Percentiles rank a stretch among this genome's conserved stretches.
These are phyloP conservation scores for Persicaria tinctoria DNA, from an alignment of 148 eudicot species.

Conservation along the genomic window DNA sequence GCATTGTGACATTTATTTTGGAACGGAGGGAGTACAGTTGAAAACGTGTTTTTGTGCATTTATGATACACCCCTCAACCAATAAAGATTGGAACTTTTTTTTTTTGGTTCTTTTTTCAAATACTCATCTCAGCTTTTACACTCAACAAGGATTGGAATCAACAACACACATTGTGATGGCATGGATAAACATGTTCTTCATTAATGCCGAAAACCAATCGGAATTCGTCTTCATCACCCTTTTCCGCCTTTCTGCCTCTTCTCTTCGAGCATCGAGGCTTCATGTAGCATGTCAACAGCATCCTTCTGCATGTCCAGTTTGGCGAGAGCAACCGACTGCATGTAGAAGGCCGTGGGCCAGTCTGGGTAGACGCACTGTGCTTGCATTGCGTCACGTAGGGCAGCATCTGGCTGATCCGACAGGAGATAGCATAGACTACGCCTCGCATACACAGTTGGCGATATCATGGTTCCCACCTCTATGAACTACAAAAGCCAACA, in stretches of 20 bases:
- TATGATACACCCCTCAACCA: conserved; percentile 14
- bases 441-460: conserved; percentile 18
- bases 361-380: conserved; percentile 20
- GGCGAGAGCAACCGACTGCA: conserved; percentile 20
- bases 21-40: no score
- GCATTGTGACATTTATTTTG: no score
- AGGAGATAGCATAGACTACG: conserved; percentile 17
- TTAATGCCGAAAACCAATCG: background rate
- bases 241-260: conserved; percentile 17
- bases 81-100: conserved; percentile 11
- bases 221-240: conserved; percentile 3
- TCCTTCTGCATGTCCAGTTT: conserved; percentile 21
- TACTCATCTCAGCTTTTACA: conserved; percentile 9
- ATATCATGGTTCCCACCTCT: conserved; percentile 19
- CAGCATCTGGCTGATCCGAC: conserved; percentile 18
- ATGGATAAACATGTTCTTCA: conserved; percentile 2
- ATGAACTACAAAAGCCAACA: conserved; percentile 14
- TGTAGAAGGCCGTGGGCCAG: conserved; percentile 18
- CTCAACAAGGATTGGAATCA: conserved; percentile 12
- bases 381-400: conserved; percentile 21
- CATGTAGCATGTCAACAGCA: conserved; percentile 18
- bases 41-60: conserved; percentile 2
- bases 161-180: conserved; percentile 10
- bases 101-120: background rate
- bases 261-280: conserved; percentile 16